A percentile compares a stretch with the other conserved stretches of the same genome.
These are phyloP conservation scores for Xerocomus amazonicus DNA, from an alignment of 1,284 basidiomycete genomes.

Conservation along the genomic window DNA sequence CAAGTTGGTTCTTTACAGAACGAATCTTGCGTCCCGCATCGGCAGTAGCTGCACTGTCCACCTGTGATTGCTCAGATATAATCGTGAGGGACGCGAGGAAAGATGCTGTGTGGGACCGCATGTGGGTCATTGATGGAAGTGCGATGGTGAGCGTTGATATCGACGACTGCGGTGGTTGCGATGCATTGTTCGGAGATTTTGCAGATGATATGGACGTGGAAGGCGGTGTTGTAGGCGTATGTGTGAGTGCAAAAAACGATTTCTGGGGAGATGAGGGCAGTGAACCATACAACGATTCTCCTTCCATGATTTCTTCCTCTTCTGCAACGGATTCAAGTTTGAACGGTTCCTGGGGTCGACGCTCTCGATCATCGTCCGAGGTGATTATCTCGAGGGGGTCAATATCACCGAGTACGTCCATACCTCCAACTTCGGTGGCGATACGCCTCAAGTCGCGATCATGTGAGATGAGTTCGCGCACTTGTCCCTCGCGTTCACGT, in stretches of 20 bases:
- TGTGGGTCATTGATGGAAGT: slow-evolving; percentile 50
- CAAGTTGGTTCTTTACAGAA: slow-evolving; percentile 75
- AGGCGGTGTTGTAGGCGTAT: slow-evolving; percentile 6
- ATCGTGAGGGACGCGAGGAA: slow-evolving; percentile 69
- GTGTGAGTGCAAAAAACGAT: slow-evolving; percentile 16
- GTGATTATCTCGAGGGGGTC: slow-evolving; percentile 58
- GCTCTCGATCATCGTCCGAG: slow-evolving; percentile 32
- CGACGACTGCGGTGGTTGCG: slow-evolving; percentile 26
- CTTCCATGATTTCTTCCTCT: slow-evolving; percentile 47
- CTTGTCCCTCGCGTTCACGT: slow-evolving; percentile 72
- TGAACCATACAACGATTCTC: slow-evolving; percentile 33
- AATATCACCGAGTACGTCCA: slow-evolving; percentile 64
- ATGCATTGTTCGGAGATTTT: slow-evolving; percentile 11
- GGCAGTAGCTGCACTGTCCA: slow-evolving; percentile 75
- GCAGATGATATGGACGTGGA: slow-evolving; percentile 28
- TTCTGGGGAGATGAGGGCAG: slow-evolving; percentile 30
- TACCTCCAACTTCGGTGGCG: slow-evolving; percentile 69
- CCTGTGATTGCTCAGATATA: slow-evolving; percentile 82
- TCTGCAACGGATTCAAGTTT: slow-evolving; percentile 45
- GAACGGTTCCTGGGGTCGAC: slow-evolving; percentile 7
- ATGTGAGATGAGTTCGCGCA: slow-evolving; percentile 69
- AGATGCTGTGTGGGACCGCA: slow-evolving; percentile 68
- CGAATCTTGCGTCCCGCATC: slow-evolving; percentile 80
- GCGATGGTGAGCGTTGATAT: slow-evolving; percentile 28
- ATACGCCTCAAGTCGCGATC: slow-evolving; percentile 78